Base-by-base conservation (phyloP, 495 filamentous ascomycete species). In the Penicillium paradoxum region DNA sequence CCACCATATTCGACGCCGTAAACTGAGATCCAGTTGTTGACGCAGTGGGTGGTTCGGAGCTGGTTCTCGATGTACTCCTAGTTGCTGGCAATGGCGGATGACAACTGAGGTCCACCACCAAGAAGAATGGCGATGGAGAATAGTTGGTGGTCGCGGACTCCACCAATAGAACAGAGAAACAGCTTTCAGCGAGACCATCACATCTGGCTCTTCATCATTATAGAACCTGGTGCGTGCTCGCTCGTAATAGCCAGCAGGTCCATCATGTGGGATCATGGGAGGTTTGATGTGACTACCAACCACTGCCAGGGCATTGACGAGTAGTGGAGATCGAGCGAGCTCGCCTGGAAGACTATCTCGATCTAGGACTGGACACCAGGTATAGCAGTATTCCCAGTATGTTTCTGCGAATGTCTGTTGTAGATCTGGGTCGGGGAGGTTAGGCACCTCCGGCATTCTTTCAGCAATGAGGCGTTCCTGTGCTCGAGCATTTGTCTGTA, bases 21-120 rank as follows among this genome's bases (percentile, higher is more conserved):
- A 53, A 30, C 65, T 56, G 18, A 59, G 43, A 29, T 68, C 45
- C 27, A 67, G 45, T 9, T 44, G 51, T n/a, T 55, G 50, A 7
- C 54, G 54, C 7, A 57, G 44, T 13, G 54, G 33, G 42, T 60
- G 53, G n/a, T 47, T 43, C 0, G 10, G 24, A 0, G 38, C 30
- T 8, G 58, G 61, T n/a, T 69, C 65, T 3, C 63, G 65, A 34
- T 71, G 68, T 14, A 71, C 51, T 19, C 67, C 67, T 40, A 66
- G 57, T 24, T 71, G 68, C 44, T 71, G 68, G 46, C 64, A 66
- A 43, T 69, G 66, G 1, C 68, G 64, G 36, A 71, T 69, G 13
- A 65, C 58, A 15, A 69, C 64, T 22, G 64, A 64, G 0, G 68
- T 69, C 68, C 68, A 71, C 68, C 68, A 71, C 68, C 68, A 71